Evolutionary conservation across 768 basidiomycete species (phyloP), one percentile per base, ranked within the genome.

Genomic region (Lentinula edodes): DNA sequence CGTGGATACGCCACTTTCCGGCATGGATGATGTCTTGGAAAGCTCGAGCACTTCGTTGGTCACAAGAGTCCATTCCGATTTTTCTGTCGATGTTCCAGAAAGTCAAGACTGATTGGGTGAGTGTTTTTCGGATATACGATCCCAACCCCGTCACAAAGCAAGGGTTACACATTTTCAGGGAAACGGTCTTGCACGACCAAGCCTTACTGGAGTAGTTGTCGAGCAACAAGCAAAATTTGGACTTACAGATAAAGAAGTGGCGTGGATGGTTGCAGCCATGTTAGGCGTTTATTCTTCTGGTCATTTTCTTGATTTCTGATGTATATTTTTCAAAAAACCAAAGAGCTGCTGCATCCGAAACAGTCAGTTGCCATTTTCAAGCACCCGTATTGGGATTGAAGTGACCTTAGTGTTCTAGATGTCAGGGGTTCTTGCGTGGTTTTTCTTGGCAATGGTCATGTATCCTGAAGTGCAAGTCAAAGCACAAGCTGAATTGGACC

Each of bases 1-100:
- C 73, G 2, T 73, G 70, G 68, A 67, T 77, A 69, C 63, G 65
- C 54, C 65, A 73, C 56, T 34, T 75, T 9, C 75, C 75, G 3
- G 28, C 58, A 7, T 65, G 57, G 60, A 56, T 75, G 58, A 68
- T 69, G 18, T 64, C 63, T 23, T 73, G 61, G 66, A 68, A 65
- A 34, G 58, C 52, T 10, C 52, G 62, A 4, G 67, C 66, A 20
- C 42, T 62, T 23, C 51, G 61, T 3, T 63, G 64, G 64, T 62
- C 56, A 53, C 36, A 28, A 6, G 62, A 63, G n/a, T 60, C 65
- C 43, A 41, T 52, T 6, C 39, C 45, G 5, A 56, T 65, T 42
- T 68, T 65, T 51, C 39, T 41, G 43, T 57, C 52, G 4, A 42
- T 66, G n/a, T 64, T 61, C 41, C 34, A 41, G 1, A 57, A 63